Conservation (phyloP, 805 yeast species). For the Schwanniomyces sp. region DNA sequence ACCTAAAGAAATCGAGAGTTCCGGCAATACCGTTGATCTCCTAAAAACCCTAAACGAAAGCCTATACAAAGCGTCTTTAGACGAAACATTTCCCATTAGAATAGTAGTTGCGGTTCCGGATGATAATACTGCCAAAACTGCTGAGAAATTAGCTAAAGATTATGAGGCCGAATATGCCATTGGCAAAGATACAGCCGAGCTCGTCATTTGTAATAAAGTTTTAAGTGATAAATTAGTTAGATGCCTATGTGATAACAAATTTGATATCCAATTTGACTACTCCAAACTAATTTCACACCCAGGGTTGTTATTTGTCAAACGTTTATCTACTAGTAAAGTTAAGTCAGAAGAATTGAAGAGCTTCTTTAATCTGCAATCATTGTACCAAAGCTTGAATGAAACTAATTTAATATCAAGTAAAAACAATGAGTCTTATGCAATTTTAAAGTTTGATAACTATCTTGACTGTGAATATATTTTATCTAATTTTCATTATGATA, state of each 20-base stretch:
- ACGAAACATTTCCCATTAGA: neutral
- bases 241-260: constrained; percentile 7
- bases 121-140: neutral
- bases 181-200: neutral
- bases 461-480: constrained; percentile 32
- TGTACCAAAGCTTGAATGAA: constrained; percentile 17
- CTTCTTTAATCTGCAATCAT: constrained; percentile 17
- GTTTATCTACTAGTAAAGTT: constrained; percentile 38
- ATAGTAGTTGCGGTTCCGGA: neutral
- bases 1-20: neutral
- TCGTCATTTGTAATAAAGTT: neutral
- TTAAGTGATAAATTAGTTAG: constrained; percentile 7
- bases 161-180: neutral
- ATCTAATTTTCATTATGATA: constrained; percentile 12
- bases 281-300: constrained; percentile 48
- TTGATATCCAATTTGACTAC: constrained; percentile 20
- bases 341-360: constrained; percentile 30
- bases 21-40: neutral
- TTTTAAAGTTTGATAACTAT: constrained; percentile 31
- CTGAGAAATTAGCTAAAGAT: neutral
- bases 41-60: neutral
- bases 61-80: neutral
- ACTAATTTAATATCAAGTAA: constrained; percentile 19
- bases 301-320: constrained; percentile 57
- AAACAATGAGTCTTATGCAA: constrained; percentile 23